phyloP scores from a whole-genome alignment of 2,329 filamentous ascomycete species.

The Cercospora citrullina region DNA sequence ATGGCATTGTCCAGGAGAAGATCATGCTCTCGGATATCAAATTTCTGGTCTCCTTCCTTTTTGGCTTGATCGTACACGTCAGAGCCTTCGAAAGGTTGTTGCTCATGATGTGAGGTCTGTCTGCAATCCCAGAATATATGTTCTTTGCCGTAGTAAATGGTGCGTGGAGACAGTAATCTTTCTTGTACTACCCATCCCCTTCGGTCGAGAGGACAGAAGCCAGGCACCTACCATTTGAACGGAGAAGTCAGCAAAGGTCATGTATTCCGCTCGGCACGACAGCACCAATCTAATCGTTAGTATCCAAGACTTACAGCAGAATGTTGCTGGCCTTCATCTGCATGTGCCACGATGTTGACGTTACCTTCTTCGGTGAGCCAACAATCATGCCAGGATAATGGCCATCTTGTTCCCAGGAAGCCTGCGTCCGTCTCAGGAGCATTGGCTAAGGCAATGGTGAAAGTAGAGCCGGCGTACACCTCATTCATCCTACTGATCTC shows the following conservation, averaged over 20 bases:
- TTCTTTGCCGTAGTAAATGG: background rate
- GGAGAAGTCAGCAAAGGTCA: background rate
- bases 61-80: background rate
- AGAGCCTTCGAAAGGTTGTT: background rate
- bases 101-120: background rate
- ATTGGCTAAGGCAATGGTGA: background rate
- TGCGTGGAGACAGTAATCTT: background rate
- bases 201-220: background rate
- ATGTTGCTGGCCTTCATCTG: background rate
- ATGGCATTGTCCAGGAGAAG: background rate
- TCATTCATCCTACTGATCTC: background rate
- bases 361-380: background rate
- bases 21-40: background rate
- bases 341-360: background rate
- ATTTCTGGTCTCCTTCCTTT: background rate
- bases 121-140: background rate
- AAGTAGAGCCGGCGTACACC: background rate
- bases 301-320: background rate
- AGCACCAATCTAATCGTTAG: background rate
- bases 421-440: background rate
- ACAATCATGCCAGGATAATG: background rate
- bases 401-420: background rate
- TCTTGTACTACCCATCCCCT: background rate
- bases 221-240: background rate
- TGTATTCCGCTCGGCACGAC: too few relatives aligned